Base-by-base conservation (phyloP, 352 stramenopile genomes). In the Aphanomyces euteiches region DNA sequence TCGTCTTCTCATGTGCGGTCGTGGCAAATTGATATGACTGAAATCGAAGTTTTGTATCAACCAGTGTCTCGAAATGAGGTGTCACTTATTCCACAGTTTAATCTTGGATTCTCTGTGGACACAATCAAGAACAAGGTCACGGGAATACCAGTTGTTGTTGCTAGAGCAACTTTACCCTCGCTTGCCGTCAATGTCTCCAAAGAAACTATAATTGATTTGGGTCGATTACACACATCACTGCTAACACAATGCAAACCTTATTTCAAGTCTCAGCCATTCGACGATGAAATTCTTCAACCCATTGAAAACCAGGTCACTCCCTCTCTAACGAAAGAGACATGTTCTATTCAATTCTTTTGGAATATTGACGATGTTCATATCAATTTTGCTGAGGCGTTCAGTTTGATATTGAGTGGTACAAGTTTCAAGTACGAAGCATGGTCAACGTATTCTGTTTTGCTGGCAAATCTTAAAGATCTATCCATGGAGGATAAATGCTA, bases 1-100 rank as follows among this genome's bases (percentile, higher is more conserved):
- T n/a, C 54, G 12, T 8, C 82, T 75, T n/a, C n/a, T 0, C 8
- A 69, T 4, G 67, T 89, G 45, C 73, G 83, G 28, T 15, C 56
- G n/a, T 94, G 86, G 86, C 76, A 78, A 7, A 67, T 89, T 19
- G 74, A 89, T 10, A 72, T 94, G 56, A 82, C 69, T 8, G 75
- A 88, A 12, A 79, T 94, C 8, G 81, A 88, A 41, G 78, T 92
- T 15, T 74, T 79, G 28, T 77, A 91, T 17, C 83, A 84, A 0
- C 58, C 70, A 13, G 72, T 7, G n/a, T 37, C 54, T n/a, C 19
- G 17, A n/a, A 39, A 39, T 13, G 64, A 34, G 7, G 54, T 70
- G 3, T 19, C 64, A 15, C 12, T 70, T n/a, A 41, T 70, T 13
- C 64, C 64, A 36, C 47, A 41, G 17, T 70, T 70, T 50, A 70